Base-by-base conservation (phyloP, 2,329 filamentous ascomycete genomes). In the Colletotrichum nymphaeae region DNA sequence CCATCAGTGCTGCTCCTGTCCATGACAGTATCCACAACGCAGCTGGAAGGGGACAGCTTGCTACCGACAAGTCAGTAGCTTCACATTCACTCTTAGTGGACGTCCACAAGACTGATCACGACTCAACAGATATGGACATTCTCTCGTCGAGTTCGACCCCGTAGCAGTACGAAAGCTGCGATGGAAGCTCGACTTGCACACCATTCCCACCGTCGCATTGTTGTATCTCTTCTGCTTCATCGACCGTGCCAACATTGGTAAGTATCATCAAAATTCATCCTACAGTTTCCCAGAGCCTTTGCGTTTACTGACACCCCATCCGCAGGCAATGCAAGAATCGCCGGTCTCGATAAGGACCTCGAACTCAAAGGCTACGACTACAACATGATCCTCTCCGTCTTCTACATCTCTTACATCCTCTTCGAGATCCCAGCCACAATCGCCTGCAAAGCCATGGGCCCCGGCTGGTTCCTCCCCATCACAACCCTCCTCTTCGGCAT, bases 171-270 rank as follows among this genome's bases (percentile, higher is more conserved):
- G 85, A 8, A 87, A 84, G 64, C 84, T 94, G 28, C 85, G 91
- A 8, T 81, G 83, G 77, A 94, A 94, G 80, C 90, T 94, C 60
- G 92, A 94, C 76, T 76, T 93, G 6, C 88, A 85, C 76, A 88
- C 93, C 57, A 84, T 94, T 0, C 92, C 93, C 0, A 93, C 90
- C 0, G 91, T 93, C 0, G 83, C 91, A 0, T 70, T 93, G 0
- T 83, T 94, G 4, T 94, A 94, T 77, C 86, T 94, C 0, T 93
- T 94, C 77, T 93, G 92, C 82, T 94, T 93, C 81, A 93, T 94
- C 75, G 92, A 94, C 77, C 87, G 92, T n/a, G 91, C 92, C 28
- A 94, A 94, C 74, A 92, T 94, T 49, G 92, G 92, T 91, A 78
- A 78, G 83, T 75, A 12, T 2, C 11, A 30, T 24, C 37, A n/a